Evolutionary conservation across 495 filamentous ascomycete species (phyloP), one percentile per base, ranked within the genome.

Genomic region (Hypoxylon rickii): DNA sequence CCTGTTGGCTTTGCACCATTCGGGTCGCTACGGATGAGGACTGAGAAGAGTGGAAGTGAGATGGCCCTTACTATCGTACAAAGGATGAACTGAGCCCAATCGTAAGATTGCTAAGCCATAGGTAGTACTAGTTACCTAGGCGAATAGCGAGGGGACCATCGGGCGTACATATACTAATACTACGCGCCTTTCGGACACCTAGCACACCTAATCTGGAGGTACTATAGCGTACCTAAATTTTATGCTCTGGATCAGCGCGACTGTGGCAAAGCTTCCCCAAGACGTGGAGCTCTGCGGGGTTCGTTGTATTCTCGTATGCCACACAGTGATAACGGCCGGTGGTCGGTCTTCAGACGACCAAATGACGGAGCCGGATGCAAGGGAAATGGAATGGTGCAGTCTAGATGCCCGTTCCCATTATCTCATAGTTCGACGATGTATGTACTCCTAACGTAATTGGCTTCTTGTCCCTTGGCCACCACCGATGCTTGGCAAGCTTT

Each of bases 281-380:
- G 19, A 18, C 21, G 20, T 40, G 19, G 33, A 40, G 40, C 7
- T 13, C 44, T 50, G 54, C 40, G 54, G 54, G 54, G 54, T 57
- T 39, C 13, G 45, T 51, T 24, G 39, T 45, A 44, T 51, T 5
- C 12, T 22, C 5, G 43, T 51, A 18, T 41, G 16, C 22, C 21
- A 12, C 32, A 3, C 3, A 13, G 6, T 6, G 3, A 7, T 34
- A 34, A 3, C 6, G n/a, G 32, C 3, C n/a, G 12, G 32, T 3
- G 6, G 3, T 40, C 16, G 19, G 38, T n/a, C n/a, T 44, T 52
- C 3, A 34, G 3, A 34, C 6, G 12, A 7, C 12, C 6, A 34
- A 34, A 34, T 13, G 32, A n/a, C 12, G 3, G 32, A 12, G 3
- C n/a, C 5, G 3, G 12, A 13, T 13, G 32, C n/a, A 13, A 34